phyloP scores from a whole-genome alignment of 2,329 filamentous ascomycete genomes.

The Fusarium sp. region DNA sequence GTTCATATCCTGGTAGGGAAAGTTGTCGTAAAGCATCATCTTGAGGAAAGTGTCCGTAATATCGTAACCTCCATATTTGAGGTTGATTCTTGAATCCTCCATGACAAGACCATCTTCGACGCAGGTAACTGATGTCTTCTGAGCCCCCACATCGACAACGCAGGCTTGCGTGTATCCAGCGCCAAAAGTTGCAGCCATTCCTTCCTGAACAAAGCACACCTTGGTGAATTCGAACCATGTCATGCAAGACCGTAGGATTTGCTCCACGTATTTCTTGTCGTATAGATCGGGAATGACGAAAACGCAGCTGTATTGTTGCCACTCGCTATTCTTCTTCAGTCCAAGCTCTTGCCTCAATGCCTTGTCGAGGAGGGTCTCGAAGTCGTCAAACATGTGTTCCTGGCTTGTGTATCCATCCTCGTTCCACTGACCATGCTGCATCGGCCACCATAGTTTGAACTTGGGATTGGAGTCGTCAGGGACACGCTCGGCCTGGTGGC shows the following conservation, averaged over 20 bases:
- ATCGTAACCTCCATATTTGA: constrained; percentile 93
- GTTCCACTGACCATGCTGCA: constrained; percentile 88
- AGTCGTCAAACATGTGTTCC: constrained; percentile 85
- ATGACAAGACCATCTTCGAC: constrained; percentile 96
- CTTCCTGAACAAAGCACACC: constrained; percentile 96
- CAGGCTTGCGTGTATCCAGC: constrained; percentile 94
- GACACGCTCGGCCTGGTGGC: constrained; percentile 84
- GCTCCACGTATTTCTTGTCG: constrained; percentile 91
- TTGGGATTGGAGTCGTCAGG: constrained; percentile 89
- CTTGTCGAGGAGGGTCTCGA: constrained; percentile 87
- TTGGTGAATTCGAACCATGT: constrained; percentile 89
- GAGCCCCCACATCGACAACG: constrained; percentile 94
- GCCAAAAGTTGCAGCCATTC: constrained; percentile 92
- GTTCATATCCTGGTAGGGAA: constrained; percentile 96
- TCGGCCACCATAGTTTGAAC: constrained; percentile 94
- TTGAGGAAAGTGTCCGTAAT: constrained; percentile 95
- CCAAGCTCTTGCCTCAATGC: constrained; percentile 88
- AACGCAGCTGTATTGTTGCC: constrained; percentile 94
- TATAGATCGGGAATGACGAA: constrained; percentile 97
- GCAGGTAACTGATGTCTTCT: constrained; percentile 97
- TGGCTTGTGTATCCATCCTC: constrained; percentile 87
- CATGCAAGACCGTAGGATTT: constrained; percentile 85
- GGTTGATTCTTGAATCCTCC: constrained; percentile 93
- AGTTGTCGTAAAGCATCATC: constrained; percentile 97
- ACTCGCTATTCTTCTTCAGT: constrained; percentile 80